A percentile compares a stretch with the other conserved stretches of the same genome.
phyloP scores from a whole-genome alignment of 306 rosid genomes.

The Sesbania bispinosa region DNA sequence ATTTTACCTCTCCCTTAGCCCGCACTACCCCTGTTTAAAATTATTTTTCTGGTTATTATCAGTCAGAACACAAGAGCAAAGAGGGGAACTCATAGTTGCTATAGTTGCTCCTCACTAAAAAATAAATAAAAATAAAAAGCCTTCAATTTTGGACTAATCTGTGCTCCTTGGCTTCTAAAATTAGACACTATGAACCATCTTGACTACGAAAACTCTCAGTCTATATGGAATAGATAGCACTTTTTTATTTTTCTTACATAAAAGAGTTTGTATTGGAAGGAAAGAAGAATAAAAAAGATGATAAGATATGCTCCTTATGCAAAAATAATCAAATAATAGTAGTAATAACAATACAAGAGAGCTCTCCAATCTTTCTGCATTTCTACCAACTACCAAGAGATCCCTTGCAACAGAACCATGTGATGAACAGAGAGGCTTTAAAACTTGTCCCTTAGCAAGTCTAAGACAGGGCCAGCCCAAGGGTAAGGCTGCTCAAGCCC shows the following conservation, averaged over 20 bases:
- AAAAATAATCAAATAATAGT: background rate
- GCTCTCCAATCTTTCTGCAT: background rate
- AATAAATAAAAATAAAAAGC: background rate
- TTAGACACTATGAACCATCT: background rate
- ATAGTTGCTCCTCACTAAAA: too few species aligned
- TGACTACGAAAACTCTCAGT: background rate
- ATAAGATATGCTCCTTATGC: background rate
- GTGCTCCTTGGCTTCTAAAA: background rate
- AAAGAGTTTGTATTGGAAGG: background rate
- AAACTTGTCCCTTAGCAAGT: background rate
- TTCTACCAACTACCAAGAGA: background rate
- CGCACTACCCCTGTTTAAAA: background rate
- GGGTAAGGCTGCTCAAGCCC: too few species aligned
- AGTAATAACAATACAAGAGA: background rate
- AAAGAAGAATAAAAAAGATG: background rate
- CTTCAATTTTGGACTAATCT: background rate
- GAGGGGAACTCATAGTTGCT: background rate
- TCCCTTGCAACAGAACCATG: background rate
- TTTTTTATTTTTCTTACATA: background rate
- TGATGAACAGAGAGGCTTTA: background rate
- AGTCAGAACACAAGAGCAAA: background rate
- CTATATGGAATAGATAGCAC: background rate
- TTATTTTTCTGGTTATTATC: background rate
- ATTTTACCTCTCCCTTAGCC: background rate
- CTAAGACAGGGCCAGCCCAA: too few species aligned